Base-by-base conservation (phyloP, 495 filamentous ascomycete genomes). In the Hyaloscypha finlandica region DNA sequence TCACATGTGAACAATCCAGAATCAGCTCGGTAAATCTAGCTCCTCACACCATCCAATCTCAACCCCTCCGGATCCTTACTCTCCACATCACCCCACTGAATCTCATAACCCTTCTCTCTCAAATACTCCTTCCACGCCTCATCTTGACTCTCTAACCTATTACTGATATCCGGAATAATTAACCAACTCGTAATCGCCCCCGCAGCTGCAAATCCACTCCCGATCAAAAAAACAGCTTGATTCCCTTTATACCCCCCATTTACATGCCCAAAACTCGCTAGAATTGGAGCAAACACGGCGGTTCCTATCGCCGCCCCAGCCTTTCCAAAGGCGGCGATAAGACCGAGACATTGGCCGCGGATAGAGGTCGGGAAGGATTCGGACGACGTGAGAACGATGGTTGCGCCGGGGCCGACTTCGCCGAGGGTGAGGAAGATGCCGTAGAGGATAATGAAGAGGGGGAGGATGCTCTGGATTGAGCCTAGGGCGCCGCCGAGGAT, bases 401-500 rank as follows among this genome's bases (percentile, higher is more conserved):
- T 64, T 30, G 42, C 80, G 0, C 80, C 82, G 3, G 82, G 82
- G 0, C 82, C 82, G 73, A 82, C 79, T 64, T 81, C 80, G 6
- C 80, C 78, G 2, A 83, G 74, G 0, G 78, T 74, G 45, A 79
- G 73, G 69, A 84, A 84, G 54, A 84, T 77, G 8, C 81, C 81
- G 66, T 83, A 84, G 64, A 84, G 76, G 16, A 84, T 74, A 1
- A 84, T 70, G 57, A 85, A 84, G 16, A 84, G 74, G 0, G 81
- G 77, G 42, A 83, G 79, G 12, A 81, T 65, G 0, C 52, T 74
- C 67, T 83, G 80, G 45, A 84, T 81, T 12, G 74, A 73, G 2
- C 68, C 64, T 4, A 82, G 59, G 1, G 80, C 78, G 12, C 80
- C 81, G 6, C 81, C 82, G 14, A 84, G 69, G 56, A 82, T 79